A percentile compares a stretch with the other conserved stretches of the same genome.
phyloP scores from a whole-genome alignment of 148 eudicot genomes.

The Cornus florida region DNA sequence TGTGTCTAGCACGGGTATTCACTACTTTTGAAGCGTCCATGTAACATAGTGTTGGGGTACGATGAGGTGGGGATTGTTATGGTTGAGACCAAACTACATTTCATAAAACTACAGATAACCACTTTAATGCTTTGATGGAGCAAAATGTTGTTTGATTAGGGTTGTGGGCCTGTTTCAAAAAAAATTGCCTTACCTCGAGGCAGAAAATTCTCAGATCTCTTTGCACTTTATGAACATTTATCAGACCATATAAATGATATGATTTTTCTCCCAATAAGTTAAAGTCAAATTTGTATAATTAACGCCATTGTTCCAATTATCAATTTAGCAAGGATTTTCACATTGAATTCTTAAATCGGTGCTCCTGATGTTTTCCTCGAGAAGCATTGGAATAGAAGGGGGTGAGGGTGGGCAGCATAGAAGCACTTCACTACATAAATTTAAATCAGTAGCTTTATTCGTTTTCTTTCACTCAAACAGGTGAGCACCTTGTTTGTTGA shows the following conservation, averaged over 20 bases:
- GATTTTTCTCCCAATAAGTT: not conserved
- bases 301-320: not conserved
- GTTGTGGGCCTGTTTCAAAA: not conserved
- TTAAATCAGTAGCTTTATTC: not conserved
- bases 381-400: too few species aligned
- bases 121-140: not conserved
- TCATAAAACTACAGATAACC: not conserved
- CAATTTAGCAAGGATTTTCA: not conserved
- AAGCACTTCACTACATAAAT: not conserved
- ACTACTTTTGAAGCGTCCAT: too few species aligned
- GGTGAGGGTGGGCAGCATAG: too few species aligned
- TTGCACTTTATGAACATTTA: not conserved
- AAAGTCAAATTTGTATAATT: not conserved
- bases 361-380: not conserved
- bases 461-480: too few species aligned
- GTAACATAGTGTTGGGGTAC: too few species aligned
- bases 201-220: not conserved
- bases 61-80: too few species aligned
- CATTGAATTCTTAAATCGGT: too few species aligned
- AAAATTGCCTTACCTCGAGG: not conserved
- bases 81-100: too few species aligned
- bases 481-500: too few species aligned
- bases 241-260: not conserved
- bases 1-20: too few species aligned
- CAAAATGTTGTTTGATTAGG: not conserved